These are phyloP conservation scores for Letharia columbiana DNA, from an alignment of 495 filamentous ascomycete species.

Conservation along the genomic window DNA sequence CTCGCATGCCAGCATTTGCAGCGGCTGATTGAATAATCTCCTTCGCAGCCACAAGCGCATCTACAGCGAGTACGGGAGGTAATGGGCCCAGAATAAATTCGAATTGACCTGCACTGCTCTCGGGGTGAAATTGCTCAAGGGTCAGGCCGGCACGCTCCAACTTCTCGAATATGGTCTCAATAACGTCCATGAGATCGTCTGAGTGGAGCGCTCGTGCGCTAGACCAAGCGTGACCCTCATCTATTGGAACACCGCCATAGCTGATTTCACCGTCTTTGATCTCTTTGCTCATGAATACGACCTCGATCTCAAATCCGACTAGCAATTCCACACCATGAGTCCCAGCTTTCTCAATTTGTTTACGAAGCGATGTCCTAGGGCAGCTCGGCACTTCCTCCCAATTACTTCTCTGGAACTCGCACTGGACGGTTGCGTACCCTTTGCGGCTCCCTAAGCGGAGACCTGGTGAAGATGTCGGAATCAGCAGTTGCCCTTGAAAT, in stretches of 20 bases:
- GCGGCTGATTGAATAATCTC: slow-evolving; percentile 56
- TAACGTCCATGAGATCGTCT: slow-evolving; percentile 45
- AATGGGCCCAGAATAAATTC: slow-evolving; percentile 67
- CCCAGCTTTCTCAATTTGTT: slow-evolving; percentile 40
- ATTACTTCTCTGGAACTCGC: slow-evolving; percentile 44
- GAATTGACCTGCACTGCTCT: slow-evolving; percentile 66
- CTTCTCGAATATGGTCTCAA: slow-evolving; percentile 53
- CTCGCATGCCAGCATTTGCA: slow-evolving; percentile 45
- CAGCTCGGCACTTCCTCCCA: slow-evolving; percentile 39
- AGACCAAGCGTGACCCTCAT: slow-evolving; percentile 52
- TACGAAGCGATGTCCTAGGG: slow-evolving; percentile 49
- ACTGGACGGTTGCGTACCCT: slow-evolving; percentile 53
- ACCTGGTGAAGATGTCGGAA: slow-evolving; percentile 23
- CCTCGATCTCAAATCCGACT: slow-evolving; percentile 77
- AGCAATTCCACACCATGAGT: slow-evolving; percentile 44
- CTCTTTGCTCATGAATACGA: slow-evolving; percentile 53
- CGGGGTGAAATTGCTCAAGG: slow-evolving; percentile 69
- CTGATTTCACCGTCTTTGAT: slow-evolving; percentile 19
- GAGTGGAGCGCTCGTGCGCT: slow-evolving; percentile 47
- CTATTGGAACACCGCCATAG: slow-evolving; percentile 21
- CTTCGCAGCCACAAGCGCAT: slow-evolving; percentile 63
- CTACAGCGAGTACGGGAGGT: slow-evolving; percentile 58
- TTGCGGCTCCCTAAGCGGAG: slow-evolving; percentile 46
- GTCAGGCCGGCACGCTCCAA: slow-evolving; percentile 55
- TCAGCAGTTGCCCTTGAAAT: neutral